Evolutionary conservation across 805 yeast species (phyloP), one percentile per base, ranked within the genome.

Genomic region (Cyberlindnera mississippiensis): DNA sequence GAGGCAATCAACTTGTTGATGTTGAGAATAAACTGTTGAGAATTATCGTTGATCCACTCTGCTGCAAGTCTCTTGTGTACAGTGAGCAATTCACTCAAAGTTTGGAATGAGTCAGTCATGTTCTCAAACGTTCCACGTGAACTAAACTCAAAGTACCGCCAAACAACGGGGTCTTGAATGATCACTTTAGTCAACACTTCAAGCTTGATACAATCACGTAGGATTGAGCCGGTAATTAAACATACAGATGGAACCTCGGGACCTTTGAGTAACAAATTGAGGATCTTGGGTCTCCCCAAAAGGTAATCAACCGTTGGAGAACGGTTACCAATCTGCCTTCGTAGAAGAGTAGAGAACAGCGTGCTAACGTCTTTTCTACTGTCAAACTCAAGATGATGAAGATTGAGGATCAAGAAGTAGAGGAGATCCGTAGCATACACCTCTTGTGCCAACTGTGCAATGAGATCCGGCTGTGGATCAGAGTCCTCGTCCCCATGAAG

Each of bases 291-390:
- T 44, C 78, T 75, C 10, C 19, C 75, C 62, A 83, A 62, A 30
- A 93, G 62, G 61, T 89, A 86, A 56, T 91, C 96, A 15, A 88
- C 90, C 0, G 96, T 87, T 14, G 96, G 96, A 8, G 82, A 76
- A 51, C 88, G 75, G 51, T 71, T 76, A 33, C 88, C 91, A 29
- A 80, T 77, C 49, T 82, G 84, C 40, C 96, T 79, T 53, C 90
- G 78, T 48, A 93, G 72, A 32, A 95, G 71, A 4, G 87, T 80
- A 48, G 81, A 76, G 59, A 89, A 88, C 39, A 93, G 60, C 5
- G 76, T 67, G 4, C 79, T 73, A 13, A 88, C 91, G 52, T 86
- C 93, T 55, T 91, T 89, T 42, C 96, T 72, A 34, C 95, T 79
- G 59, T 93, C 98, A 63, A 93, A 90, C 49, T 88, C 96, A 42